Evolutionary conservation across 805 yeast species (phyloP).

Genomic region (Danielozyma ontarioensis): DNA sequence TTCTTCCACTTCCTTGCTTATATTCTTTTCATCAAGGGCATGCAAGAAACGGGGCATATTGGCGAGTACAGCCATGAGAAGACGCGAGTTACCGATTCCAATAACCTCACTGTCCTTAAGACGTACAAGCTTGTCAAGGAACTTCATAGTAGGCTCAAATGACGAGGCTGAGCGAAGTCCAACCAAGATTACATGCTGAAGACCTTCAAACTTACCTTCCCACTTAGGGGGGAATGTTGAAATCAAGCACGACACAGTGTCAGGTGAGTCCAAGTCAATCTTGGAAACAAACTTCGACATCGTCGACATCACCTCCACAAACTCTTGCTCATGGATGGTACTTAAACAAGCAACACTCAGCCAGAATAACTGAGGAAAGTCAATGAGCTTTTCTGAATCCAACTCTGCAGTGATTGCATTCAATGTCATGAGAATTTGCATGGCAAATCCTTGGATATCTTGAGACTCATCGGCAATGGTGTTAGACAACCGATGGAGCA

Average conservation of each 20-base stretch:
- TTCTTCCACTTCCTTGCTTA: conserved; percentile 44
- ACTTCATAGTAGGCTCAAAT: conserved; percentile 68
- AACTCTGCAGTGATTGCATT: conserved; percentile 88
- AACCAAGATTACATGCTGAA: conserved; percentile 70
- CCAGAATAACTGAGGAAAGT: conserved; percentile 95
- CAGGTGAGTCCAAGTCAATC: conserved; percentile 80
- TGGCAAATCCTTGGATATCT: conserved; percentile 93
- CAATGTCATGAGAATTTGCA: conserved; percentile 94
- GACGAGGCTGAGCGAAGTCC: conserved; percentile 82
- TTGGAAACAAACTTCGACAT: conserved; percentile 79
- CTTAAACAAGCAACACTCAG: conserved; percentile 85
- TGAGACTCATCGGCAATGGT: conserved; percentile 85
- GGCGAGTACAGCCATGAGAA: conserved; percentile 67
- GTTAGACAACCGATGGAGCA: conserved; percentile 88
- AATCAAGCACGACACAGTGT: conserved; percentile 75
- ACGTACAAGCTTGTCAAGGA: conserved; percentile 66
- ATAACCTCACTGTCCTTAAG: conserved; percentile 71
- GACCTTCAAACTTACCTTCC: conserved; percentile 92
- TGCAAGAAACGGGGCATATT: conserved; percentile 83
- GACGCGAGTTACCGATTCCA: conserved; percentile 63
- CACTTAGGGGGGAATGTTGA: conserved; percentile 90
- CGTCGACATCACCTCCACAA: conserved; percentile 79
- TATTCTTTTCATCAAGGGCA: conserved; percentile 55
- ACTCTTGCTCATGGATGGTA: conserved; percentile 90
- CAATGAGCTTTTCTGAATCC: conserved; percentile 69